Evolutionary conservation across 495 filamentous ascomycete species (phyloP), one percentile per base, ranked within the genome.

Genomic region (Lophium mytilinum): DNA sequence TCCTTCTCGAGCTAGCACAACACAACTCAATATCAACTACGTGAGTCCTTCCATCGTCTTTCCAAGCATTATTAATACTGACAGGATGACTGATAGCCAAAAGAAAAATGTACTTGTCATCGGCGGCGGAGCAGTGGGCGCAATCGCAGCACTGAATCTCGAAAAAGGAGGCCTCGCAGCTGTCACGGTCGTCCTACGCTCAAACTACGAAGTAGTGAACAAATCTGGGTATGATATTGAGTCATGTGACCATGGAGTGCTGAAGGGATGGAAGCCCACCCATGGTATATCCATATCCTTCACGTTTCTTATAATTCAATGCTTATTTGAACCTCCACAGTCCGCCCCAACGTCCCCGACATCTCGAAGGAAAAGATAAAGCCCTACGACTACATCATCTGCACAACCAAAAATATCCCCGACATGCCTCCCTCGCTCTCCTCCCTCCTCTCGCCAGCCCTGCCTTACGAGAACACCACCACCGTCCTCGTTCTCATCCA

Each of bases 401-500:
- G 80, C 50, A 77, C 77, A 3, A 84, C 81, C 24, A 84, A 84
- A 59, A 76, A 79, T 3, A 71, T 80, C 4, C 77, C 80, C 1
- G 71, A 73, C 37, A 62, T 75, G 37, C 71, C 74, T 30, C 76
- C 80, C 37, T 61, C 73, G 14, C 58, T 72, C 1, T 67, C 68
- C 15, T 63, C 70, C 12, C 69, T 87, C 30, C 75, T 83, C 18
- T 58, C 61, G 2, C 75, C 84, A 9, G 77, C 81, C n/a, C 66
- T 78, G 5, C 76, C 75, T 0, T 68, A 72, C 0, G 65, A 39
- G 9, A 61, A 61, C 45, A 55, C 72, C 1, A 64, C 76, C 35
- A 78, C 82, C 1, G 68, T 69, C 4, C 78, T 85, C 41, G 70
- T 82, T 0, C 72, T 86, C 1, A 70, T 81, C 34, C 83, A 86